phyloP scores from a whole-genome alignment of 2,329 filamentous ascomycete genomes.

The Chalaropsis ovoidea region DNA sequence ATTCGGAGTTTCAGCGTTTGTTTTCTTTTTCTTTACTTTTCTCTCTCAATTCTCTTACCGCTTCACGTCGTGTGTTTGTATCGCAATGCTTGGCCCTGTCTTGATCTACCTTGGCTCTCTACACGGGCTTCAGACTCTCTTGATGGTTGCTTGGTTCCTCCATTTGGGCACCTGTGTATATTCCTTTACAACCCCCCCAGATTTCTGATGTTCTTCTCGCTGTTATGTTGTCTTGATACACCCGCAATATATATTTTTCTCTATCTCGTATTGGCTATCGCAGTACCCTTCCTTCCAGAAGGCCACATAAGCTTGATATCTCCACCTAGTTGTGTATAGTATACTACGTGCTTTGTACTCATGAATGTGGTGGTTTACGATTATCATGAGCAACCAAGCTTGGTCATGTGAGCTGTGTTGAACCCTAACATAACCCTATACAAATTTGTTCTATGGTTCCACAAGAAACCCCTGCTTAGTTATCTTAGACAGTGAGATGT shows the following conservation, averaged over 20 bases:
- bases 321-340: too few species aligned
- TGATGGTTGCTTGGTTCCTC: neutral
- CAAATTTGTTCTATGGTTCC: neutral
- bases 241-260: slow-evolving; percentile 4
- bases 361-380: too few species aligned
- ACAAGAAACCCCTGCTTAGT: neutral
- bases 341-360: too few species aligned
- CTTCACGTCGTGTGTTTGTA: neutral
- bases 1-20: slow-evolving; percentile 14
- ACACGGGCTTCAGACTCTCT: neutral
- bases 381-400: too few species aligned
- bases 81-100: neutral
- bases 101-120: neutral
- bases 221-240: neutral
- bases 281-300: neutral
- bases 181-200: slow-evolving; percentile 1
- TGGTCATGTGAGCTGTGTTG: neutral
- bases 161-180: neutral
- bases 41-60: neutral
- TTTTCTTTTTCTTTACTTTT: slow-evolving; percentile 11
- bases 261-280: neutral
- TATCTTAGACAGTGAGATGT: too few species aligned
- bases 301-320: too few species aligned
- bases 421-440: neutral
- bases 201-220: neutral